A percentile compares a stretch with the other conserved stretches of the same genome.
These are phyloP conservation scores for Mixia osmundae DNA, from an alignment of 1,284 basidiomycete genomes.

Conservation along the genomic window DNA sequence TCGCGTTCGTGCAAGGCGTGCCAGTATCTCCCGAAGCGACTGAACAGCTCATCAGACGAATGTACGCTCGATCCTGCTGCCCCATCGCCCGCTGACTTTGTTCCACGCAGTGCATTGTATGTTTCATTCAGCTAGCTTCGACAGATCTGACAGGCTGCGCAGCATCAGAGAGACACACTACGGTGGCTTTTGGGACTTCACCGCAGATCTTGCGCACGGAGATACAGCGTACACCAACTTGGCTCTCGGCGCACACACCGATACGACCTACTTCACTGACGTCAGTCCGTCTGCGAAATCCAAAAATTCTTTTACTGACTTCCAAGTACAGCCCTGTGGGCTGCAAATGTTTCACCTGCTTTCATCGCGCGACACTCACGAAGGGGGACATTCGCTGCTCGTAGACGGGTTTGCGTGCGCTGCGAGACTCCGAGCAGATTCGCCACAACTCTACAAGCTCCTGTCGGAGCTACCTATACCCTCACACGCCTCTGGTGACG, in stretches of 20 bases:
- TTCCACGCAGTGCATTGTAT: too few relatives aligned
- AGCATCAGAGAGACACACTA: constrained; percentile 89
- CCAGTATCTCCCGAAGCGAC: constrained; percentile 63
- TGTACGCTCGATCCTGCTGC: too few relatives aligned
- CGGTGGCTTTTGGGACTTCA: constrained; percentile 86
- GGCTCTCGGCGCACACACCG: constrained; percentile 73
- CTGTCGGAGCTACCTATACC: constrained; percentile 48
- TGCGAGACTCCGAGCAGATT: constrained; percentile 41
- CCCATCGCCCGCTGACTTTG: too few relatives aligned
- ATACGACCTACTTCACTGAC: constrained; percentile 43
- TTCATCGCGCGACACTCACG: constrained; percentile 32
- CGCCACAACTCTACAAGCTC: constrained; percentile 47
- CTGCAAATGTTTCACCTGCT: constrained; percentile 88
- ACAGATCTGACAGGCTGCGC: too few relatives aligned
- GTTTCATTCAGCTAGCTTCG: too few relatives aligned
- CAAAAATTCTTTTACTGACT: too few relatives aligned
- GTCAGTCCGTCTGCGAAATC: constrained; percentile 2
- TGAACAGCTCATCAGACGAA: constrained; percentile 47
- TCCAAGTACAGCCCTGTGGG: not conserved
- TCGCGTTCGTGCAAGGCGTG: constrained; percentile 64
- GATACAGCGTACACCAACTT: constrained; percentile 74
- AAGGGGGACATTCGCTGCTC: constrained; percentile 66
- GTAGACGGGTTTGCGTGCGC: constrained; percentile 90
- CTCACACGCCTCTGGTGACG: constrained; percentile 63
- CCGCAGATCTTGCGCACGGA: constrained; percentile 67